These are phyloP conservation scores for Mycena chlorophos DNA, from an alignment of 768 basidiomycete genomes.

Conservation along the genomic window DNA sequence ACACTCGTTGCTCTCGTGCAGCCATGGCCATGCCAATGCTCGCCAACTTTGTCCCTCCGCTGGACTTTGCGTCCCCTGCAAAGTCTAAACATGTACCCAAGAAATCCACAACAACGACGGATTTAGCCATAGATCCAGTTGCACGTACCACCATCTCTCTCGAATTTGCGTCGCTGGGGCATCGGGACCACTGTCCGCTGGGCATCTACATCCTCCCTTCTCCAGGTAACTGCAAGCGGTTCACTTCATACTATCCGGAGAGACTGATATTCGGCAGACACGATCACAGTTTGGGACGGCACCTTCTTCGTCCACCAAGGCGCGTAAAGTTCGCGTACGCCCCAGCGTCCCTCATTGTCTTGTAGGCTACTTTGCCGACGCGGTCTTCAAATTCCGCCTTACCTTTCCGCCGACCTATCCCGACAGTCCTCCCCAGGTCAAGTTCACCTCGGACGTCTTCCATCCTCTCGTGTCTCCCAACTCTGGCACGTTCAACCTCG, in stretches of 20 bases:
- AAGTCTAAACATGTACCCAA: conserved; percentile 8
- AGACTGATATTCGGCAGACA: no score
- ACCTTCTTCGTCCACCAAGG: conserved; percentile 87
- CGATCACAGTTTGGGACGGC: conserved; percentile 70
- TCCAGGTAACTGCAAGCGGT: no score
- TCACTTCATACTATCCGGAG: no score
- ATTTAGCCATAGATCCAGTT: conserved; percentile 37
- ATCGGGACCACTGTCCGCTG: conserved; percentile 69
- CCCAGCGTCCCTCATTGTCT: not conserved
- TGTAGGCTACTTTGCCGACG: conserved; percentile 77
- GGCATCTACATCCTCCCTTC: conserved; percentile 12
- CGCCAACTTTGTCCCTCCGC: conserved; percentile 16
- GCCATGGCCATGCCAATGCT: conserved; percentile 9
- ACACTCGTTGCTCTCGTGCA: not conserved
- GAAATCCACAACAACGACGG: conserved; percentile 9
- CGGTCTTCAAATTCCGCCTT: conserved; percentile 73
- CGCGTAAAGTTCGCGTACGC: no score
- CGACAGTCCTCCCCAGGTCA: conserved; percentile 64
- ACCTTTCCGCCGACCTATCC: conserved; percentile 74
- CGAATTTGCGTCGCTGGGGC: conserved; percentile 70
- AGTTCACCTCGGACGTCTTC: conserved; percentile 76
- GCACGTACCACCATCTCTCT: conserved; percentile 63
- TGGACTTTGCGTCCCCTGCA: conserved; percentile 19
- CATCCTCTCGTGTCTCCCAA: conserved; percentile 74
- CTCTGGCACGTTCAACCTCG: conserved; percentile 66